Base-by-base conservation (phyloP, 1,139 yeast genomes). In the Taphrina pruni region DNA sequence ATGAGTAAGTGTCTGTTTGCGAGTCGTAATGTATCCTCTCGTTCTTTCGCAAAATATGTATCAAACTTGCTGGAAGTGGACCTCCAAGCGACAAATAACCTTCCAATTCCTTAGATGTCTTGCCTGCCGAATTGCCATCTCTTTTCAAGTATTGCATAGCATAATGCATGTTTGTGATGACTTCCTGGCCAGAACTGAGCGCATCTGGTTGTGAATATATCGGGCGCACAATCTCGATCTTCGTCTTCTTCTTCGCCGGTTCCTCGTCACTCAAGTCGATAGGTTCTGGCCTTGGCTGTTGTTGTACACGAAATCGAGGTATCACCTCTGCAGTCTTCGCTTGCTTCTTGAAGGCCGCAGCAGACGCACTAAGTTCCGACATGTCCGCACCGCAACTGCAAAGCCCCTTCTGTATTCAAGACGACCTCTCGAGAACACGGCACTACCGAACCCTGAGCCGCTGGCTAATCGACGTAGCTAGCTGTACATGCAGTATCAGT, bases 71-170 rank as follows among this genome's bases (percentile, higher is more conserved):
- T 39, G 60, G 61, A 26, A 64, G 50, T 11, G 65, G 70, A 20
- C 60, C 64, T 21, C 70, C 60, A 9, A 65, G 26, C 12, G 58
- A 66, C 5, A 61, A 45, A 55, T 56, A 60, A 17, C 62, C 55
- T 26, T 65, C 68, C 45, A 46, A 55, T 50, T 62, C 65, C 21
- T 55, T 62, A 14, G 68, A 54, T 14, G 65, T 54, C 74, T 78
- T 75, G 91, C 88, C 76, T 70, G 85, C 86, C 74, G 43, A 45
- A 55, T 64, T 64, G 51, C 62, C 62, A 35, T 58, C 62, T 45
- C 67, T 54, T 50, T 87, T 88, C 72, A 94, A 87, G 76, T 87
- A 90, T 76, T 93, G 98, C 20, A 94, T 95, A 0, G 98, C 97
- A 76, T 90, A 85, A 72, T 89, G 87, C 71, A 91, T 81, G 77